These are phyloP conservation scores for Diaporthe sp. DNA, from an alignment of 2,329 filamentous ascomycete genomes.

Conservation along the genomic window DNA sequence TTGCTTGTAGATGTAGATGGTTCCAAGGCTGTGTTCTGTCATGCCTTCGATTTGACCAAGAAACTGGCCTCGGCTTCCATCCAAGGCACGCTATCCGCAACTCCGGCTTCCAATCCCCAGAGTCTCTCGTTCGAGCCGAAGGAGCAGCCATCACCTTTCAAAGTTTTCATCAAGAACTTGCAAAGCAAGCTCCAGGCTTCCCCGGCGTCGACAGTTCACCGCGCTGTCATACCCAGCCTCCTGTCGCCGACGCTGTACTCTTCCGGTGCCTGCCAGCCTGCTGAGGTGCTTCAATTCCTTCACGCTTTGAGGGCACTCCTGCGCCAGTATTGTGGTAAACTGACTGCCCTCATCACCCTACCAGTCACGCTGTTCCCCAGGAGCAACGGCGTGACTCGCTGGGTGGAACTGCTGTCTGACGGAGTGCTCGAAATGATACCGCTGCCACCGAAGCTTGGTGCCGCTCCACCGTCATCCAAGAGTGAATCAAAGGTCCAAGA, in stretches of 20 bases:
- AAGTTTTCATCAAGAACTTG: constrained; percentile 73
- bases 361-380: constrained; percentile 86
- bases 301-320: constrained; percentile 83
- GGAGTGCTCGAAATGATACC: constrained; percentile 88
- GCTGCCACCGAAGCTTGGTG: constrained; percentile 70
- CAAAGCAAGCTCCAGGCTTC: constrained; percentile 69
- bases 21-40: constrained; percentile 70
- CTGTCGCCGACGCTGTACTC: constrained; percentile 90
- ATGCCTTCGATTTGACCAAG: constrained; percentile 80
- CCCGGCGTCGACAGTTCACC: constrained; percentile 76
- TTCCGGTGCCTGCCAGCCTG: constrained; percentile 76
- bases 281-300: constrained; percentile 83
- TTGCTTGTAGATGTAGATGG: constrained; percentile 41
- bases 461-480: constrained; percentile 45
- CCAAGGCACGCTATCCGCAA: constrained; percentile 65
- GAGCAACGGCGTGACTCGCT: constrained; percentile 80
- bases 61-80: constrained; percentile 66
- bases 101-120: constrained; percentile 64
- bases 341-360: constrained; percentile 82
- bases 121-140: constrained; percentile 44
- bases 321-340: constrained; percentile 72
- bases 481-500: constrained; percentile 68
- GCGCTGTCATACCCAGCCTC: constrained; percentile 86
- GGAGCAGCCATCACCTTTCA: constrained; percentile 67
- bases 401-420: constrained; percentile 88